Evolutionary conservation across 1,139 yeast species (phyloP).

Genomic region (Geotrichum cucujoidarum): DNA sequence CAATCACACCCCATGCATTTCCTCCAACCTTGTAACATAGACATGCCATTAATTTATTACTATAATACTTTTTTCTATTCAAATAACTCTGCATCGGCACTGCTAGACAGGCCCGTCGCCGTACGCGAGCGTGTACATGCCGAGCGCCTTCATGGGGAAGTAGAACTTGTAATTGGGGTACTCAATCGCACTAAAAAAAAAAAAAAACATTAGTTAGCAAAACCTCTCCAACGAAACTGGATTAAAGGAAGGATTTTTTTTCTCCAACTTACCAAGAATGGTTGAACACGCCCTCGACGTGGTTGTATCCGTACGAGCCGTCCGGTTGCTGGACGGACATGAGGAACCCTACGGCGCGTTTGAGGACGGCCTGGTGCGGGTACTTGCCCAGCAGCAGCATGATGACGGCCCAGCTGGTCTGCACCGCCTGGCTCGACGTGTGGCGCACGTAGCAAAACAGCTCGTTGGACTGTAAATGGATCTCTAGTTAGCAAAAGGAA

Average conservation of each 20-base stretch:
- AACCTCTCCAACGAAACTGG: neutral
- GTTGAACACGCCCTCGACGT: constrained; percentile 92
- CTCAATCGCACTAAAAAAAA: constrained; percentile 68
- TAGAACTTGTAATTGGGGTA: constrained; percentile 89
- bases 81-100: neutral
- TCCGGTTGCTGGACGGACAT: constrained; percentile 62
- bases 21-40: too few relatives aligned
- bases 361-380: constrained; percentile 62
- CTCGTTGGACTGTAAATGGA: constrained; percentile 58
- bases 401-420: constrained; percentile 89
- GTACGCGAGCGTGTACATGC: constrained; percentile 49
- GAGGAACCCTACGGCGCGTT: constrained; percentile 57
- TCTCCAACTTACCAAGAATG: constrained; percentile 49
- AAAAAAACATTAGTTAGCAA: constrained; percentile 2
- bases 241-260: too few relatives aligned
- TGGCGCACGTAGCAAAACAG: constrained; percentile 70
- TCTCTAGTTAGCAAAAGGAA: neutral
- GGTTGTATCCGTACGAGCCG: constrained; percentile 87
- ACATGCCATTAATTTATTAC: too few relatives aligned
- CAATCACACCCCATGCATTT: too few relatives aligned
- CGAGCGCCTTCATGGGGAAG: constrained; percentile 90
- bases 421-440: constrained; percentile 68
- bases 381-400: constrained; percentile 77
- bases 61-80: too few relatives aligned
- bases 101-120: constrained; percentile 19